Base-by-base conservation (phyloP, 495 filamentous ascomycete species). In the Aspergillus haitiensis region DNA sequence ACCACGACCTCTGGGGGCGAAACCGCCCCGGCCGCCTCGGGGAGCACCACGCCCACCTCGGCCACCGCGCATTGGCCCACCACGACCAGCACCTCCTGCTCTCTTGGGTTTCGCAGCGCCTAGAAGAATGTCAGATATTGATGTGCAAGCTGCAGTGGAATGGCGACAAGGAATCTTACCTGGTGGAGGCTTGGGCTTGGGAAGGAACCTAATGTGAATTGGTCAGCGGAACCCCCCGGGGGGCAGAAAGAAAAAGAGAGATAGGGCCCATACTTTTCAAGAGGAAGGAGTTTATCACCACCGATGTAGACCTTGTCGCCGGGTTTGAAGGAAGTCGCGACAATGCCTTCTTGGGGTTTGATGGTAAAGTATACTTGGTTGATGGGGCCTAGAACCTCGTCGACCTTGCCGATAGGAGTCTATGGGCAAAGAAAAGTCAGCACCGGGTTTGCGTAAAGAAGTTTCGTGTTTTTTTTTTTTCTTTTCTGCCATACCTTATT, bases 341-440 rank as follows among this genome's bases (percentile, higher is more conserved):
- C 87, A 75, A 98, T 97, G 66, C 94, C 94, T 68, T 97, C 92
- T 69, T 90, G 83, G 37, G 95, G 92, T 78, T 97, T 98, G 73
- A 98, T 85, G 59, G 94, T 98, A 85, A 98, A 98, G 81, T 87
- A 96, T 59, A 98, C 92, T 73, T 96, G 88, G 81, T 95, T 97
- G 72, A 98, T 87, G 52, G 93, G 91, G 40, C 92, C 92, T 52
- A 97, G 85, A 60, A 97, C 74, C 64, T 83, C 81, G 59, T 84
- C 82, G 57, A 84, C 78, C 71, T 84, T 84, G 52, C 82, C 82
- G 63, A 84, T 82, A 51, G 80, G 75, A 51, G 81, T 84, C 82
- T 84, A 64, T 52, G 9, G 49, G 10, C 36, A 51, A 51, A 39
- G 13, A 44, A 39, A 54, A 68, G 45, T 59, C 5, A 35, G 51